Percentiles rank a stretch among this genome's conserved stretches.
Evolutionary conservation across 805 yeast genomes (phyloP).

Genomic region (Zygosaccharomyces pseudorouxii): DNA sequence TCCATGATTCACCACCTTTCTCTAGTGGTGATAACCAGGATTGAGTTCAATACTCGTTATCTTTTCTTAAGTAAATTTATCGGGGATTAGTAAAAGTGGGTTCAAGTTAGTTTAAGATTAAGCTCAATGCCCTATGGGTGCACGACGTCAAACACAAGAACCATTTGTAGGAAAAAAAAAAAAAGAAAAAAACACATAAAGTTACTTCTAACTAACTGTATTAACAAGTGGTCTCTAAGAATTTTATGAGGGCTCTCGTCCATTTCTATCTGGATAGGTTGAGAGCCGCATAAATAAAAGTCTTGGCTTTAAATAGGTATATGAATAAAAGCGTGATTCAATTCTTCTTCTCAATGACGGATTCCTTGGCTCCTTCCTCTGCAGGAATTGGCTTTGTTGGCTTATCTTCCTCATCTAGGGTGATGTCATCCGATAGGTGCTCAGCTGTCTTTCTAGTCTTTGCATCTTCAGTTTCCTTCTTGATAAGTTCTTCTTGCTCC

Average conservation of each 20-base stretch:
- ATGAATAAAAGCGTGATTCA: constrained; percentile 2
- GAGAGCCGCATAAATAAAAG: neutral
- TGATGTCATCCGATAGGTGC: constrained; percentile 37
- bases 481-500: constrained; percentile 77
- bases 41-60: too few relatives aligned
- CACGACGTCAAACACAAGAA: neutral
- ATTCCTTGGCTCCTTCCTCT: constrained; percentile 20
- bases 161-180: too few relatives aligned
- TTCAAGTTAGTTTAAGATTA: neutral
- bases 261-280: neutral
- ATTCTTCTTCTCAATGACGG: constrained; percentile 19
- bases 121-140: neutral
- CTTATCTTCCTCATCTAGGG: constrained; percentile 37
- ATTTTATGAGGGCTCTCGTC: constrained; percentile 1
- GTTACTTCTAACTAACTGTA: neutral
- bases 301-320: constrained; percentile 5
- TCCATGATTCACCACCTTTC: neutral
- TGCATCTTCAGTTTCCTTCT: constrained; percentile 81
- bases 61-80: neutral
- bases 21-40: too few relatives aligned
- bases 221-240: constrained; percentile 1
- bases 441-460: constrained; percentile 36
- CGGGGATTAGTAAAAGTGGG: neutral
- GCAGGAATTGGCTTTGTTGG: constrained; percentile 21
- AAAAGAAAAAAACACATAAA: neutral